phyloP scores from a whole-genome alignment of 129 eudicot genomes.

The Solidago caesia region DNA sequence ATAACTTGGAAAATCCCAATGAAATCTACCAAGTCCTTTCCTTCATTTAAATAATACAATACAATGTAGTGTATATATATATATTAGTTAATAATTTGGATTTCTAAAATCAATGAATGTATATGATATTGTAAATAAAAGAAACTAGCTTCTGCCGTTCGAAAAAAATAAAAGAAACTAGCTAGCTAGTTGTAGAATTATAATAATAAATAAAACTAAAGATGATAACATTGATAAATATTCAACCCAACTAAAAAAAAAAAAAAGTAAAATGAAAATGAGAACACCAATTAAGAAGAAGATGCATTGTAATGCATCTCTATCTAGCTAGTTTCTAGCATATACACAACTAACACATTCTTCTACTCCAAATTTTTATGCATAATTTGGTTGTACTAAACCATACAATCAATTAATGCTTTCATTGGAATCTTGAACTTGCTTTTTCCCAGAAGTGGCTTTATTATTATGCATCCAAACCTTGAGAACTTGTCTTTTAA shows the following conservation, averaged over 20 bases:
- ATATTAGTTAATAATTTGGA: too few species aligned
- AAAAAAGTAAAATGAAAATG: conserved; percentile 1
- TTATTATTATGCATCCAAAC: conserved; percentile 98
- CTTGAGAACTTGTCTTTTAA: conserved; percentile 84
- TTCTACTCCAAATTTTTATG: conserved; percentile 32
- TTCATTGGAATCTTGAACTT: conserved; percentile 45
- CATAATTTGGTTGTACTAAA: conserved; percentile 26
- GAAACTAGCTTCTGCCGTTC: neutral
- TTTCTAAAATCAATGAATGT: too few species aligned
- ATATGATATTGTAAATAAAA: too few species aligned
- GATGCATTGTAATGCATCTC: conserved; percentile 33
- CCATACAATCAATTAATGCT: conserved; percentile 38
- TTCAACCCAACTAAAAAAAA: conserved; percentile 26
- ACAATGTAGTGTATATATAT: too few species aligned
- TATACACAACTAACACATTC: conserved; percentile 34
- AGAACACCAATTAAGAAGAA: conserved; percentile 24
- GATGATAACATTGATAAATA: conserved; percentile 18
- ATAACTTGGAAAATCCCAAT: neutral
- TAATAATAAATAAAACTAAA: conserved; percentile 24
- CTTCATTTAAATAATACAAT: neutral
- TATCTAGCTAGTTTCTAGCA: conserved; percentile 22
- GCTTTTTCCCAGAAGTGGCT: conserved; percentile 60
- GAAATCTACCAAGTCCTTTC: conserved; percentile 8
- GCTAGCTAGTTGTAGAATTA: neutral
- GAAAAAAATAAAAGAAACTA: neutral